Evolutionary conservation across 306 rosid genomes (phyloP).

Genomic region (Mimosa pudica): DNA sequence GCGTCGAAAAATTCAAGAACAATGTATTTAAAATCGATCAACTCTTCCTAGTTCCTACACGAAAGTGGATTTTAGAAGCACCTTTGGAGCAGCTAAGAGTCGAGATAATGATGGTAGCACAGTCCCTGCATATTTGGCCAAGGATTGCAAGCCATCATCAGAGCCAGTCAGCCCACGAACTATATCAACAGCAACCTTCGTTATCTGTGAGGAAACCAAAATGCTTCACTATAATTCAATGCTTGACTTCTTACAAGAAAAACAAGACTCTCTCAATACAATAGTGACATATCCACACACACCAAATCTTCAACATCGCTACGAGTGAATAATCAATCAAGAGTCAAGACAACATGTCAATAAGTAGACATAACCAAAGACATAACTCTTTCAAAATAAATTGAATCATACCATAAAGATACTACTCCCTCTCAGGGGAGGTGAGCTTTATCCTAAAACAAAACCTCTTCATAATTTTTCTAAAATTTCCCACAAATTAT

Average conservation of each 20-base stretch:
- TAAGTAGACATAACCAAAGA: neutral
- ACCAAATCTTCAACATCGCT: neutral
- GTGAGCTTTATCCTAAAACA: no score
- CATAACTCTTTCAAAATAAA: neutral
- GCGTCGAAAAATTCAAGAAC: neutral
- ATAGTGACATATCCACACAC: neutral
- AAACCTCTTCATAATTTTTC: no score
- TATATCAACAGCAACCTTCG: slow-evolving; percentile 84
- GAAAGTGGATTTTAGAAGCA: slow-evolving; percentile 5
- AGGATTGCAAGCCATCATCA: slow-evolving; percentile 78
- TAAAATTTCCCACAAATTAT: no score
- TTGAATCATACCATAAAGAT: neutral
- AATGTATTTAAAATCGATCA: no score
- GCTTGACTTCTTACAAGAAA: neutral
- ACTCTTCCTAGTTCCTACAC: neutral
- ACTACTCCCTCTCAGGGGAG: no score
- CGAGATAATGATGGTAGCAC: slow-evolving; percentile 62
- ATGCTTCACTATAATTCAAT: neutral
- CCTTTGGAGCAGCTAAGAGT: slow-evolving; percentile 68
- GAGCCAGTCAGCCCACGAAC: slow-evolving; percentile 92
- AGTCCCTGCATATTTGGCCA: slow-evolving; percentile 49
- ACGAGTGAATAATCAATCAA: neutral
- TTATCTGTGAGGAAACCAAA: slow-evolving; percentile 44
- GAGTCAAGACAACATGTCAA: neutral
- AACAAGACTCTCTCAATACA: neutral